These are phyloP conservation scores for Entoloma clypeatum DNA, from an alignment of 1,284 basidiomycete species.

Conservation along the genomic window DNA sequence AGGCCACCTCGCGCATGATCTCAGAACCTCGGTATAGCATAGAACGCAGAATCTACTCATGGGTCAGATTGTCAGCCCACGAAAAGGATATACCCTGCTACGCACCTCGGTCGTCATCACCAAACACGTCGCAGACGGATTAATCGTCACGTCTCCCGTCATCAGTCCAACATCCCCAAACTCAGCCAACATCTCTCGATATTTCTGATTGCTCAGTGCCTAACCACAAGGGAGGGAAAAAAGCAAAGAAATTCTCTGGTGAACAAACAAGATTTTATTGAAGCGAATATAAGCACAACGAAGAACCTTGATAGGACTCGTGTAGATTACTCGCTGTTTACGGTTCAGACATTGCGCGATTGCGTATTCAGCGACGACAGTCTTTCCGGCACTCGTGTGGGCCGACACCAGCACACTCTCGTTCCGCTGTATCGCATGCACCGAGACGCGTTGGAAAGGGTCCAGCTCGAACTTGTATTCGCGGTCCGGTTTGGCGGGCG, in stretches of 20 bases:
- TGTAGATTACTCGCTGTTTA: conserved; percentile 97
- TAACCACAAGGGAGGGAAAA: conserved; percentile 18
- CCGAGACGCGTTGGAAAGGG: conserved; percentile 95
- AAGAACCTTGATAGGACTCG: conserved; percentile 96
- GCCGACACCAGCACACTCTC: conserved; percentile 99
- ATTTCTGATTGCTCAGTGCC: conserved; percentile 93
- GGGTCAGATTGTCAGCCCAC: neutral
- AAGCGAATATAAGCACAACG: conserved; percentile 17
- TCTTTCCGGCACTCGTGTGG: conserved; percentile 98
- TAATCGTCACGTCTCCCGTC: conserved; percentile 99
- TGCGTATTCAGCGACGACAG: conserved; percentile 98
- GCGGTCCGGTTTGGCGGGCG: conserved; percentile 85
- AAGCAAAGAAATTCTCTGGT: conserved; percentile 18
- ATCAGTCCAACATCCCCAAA: conserved; percentile 98
- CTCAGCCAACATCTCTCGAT: conserved; percentile 94
- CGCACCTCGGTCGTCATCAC: conserved; percentile 99
- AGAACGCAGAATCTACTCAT: conserved; percentile 85
- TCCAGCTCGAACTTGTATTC: conserved; percentile 97
- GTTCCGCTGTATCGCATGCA: conserved; percentile 93
- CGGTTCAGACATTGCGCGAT: conserved; percentile 93
- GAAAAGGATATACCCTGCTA: conserved; percentile 4
- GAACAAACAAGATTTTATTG: conserved; percentile 17
- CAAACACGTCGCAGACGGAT: conserved; percentile 93
- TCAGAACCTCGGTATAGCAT: conserved; percentile 99
- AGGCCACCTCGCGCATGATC: conserved; percentile 99